A percentile compares a stretch with the other conserved stretches of the same genome.
Evolutionary conservation across 306 rosid species (phyloP).

Genomic region (Citrullus amarus): DNA sequence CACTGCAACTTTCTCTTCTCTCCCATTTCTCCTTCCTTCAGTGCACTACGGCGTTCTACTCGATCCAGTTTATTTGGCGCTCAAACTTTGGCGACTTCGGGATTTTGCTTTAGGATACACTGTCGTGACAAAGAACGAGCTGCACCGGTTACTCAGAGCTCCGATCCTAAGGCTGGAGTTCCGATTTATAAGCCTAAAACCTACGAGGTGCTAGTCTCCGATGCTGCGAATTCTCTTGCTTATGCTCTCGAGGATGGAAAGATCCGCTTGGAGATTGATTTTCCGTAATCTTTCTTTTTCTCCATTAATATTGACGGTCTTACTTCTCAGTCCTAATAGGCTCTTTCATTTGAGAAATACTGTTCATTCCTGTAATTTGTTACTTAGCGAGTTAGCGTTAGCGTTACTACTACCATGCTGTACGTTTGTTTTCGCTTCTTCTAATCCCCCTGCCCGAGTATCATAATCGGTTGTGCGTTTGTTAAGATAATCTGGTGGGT

Average conservation of each 20-base stretch:
- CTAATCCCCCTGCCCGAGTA: background rate
- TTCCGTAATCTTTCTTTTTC: constrained; percentile 40
- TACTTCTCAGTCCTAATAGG: background rate
- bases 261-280: constrained; percentile 79
- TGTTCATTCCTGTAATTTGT: background rate
- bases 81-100: constrained; percentile 4
- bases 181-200: constrained; percentile 81
- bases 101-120: constrained; percentile 22
- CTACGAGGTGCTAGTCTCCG: constrained; percentile 61
- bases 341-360: background rate
- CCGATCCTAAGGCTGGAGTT: constrained; percentile 53
- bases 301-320: background rate
- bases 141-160: constrained; percentile 10
- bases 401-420: background rate
- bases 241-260: constrained; percentile 62
- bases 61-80: background rate
- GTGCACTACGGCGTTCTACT: constrained; percentile 11
- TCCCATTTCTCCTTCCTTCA: constrained; percentile 5
- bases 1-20: background rate
- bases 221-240: constrained; percentile 73
- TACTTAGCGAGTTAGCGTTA: background rate
- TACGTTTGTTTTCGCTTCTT: background rate
- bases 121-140: constrained; percentile 31
- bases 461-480: background rate
- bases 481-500: background rate